Conservation (phyloP, 1,139 yeast genomes). For the Martiniozyma asiatica region DNA sequence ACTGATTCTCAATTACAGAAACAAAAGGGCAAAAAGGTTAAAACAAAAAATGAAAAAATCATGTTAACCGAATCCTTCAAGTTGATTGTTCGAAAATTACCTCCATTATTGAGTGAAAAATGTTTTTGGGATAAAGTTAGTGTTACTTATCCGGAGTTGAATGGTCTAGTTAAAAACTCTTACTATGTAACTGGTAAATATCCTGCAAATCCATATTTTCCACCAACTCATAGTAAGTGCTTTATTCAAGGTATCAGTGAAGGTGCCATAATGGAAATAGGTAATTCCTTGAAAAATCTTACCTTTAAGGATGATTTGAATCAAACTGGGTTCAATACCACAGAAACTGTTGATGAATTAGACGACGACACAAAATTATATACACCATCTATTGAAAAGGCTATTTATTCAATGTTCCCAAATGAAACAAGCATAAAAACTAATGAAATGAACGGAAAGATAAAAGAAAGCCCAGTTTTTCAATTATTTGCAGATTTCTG, state of each 20-base stretch:
- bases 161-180: slow-evolving; percentile 10
- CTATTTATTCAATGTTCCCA: slow-evolving; percentile 1
- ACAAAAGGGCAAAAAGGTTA: not conserved
- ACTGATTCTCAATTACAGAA: slow-evolving; percentile 2
- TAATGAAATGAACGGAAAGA: slow-evolving; percentile 1
- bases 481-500: slow-evolving; percentile 2
- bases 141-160: slow-evolving; percentile 4
- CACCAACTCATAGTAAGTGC: slow-evolving; percentile 15
- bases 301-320: slow-evolving; percentile 9
- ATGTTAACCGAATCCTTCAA: slow-evolving; percentile 10
- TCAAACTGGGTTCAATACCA: not conserved
- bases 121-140: slow-evolving; percentile 19
- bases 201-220: slow-evolving; percentile 16
- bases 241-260: slow-evolving; percentile 15
- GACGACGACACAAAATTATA: slow-evolving; percentile 1
- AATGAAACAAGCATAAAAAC: not conserved
- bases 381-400: slow-evolving; percentile 3
- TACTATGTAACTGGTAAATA: slow-evolving; percentile 27
- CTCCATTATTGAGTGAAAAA: slow-evolving; percentile 24
- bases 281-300: slow-evolving; percentile 7
- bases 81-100: slow-evolving; percentile 26
- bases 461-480: slow-evolving; percentile 1
- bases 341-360: not conserved
- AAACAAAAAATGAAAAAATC: not conserved
- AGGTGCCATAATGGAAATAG: slow-evolving; percentile 11